Percentiles rank a stretch among this genome's conserved stretches.
These are phyloP conservation scores for Marasmius sp. DNA, from an alignment of 1,284 basidiomycete genomes.

Conservation along the genomic window DNA sequence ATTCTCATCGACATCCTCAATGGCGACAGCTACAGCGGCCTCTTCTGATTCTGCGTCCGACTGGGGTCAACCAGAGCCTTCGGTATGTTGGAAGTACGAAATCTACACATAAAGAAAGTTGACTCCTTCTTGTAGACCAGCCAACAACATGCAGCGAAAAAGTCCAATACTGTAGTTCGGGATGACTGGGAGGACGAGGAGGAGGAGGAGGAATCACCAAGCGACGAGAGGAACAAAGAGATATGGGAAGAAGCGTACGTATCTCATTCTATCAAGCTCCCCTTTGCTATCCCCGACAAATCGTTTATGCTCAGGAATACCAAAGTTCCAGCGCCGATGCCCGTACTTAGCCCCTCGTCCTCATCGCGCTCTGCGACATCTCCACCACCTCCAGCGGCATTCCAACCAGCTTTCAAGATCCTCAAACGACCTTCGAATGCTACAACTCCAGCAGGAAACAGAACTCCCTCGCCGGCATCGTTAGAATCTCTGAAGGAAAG, in stretches of 20 bases:
- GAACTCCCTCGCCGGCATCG: constrained; percentile 20
- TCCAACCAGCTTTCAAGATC: constrained; percentile 42
- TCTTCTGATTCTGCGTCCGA: background rate
- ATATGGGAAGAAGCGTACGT: constrained; percentile 47
- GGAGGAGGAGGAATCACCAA: constrained; percentile 25
- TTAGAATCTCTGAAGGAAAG: constrained; percentile 36
- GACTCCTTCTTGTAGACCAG: too few species aligned
- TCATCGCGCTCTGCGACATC: constrained; percentile 23
- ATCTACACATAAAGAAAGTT: background rate
- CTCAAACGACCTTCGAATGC: constrained; percentile 41
- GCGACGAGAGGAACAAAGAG: constrained; percentile 34
- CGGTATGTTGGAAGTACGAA: background rate
- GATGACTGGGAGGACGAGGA: constrained; percentile 35
- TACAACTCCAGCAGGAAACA: constrained; percentile 15
- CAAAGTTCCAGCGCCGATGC: constrained; percentile 41
- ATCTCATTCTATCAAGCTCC: constrained; percentile 6
- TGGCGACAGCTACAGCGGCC: background rate
- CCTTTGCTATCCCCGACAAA: constrained; percentile 1
- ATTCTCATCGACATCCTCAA: background rate
- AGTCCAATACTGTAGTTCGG: constrained; percentile 8
- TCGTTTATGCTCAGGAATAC: constrained; percentile 31
- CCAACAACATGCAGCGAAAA: background rate
- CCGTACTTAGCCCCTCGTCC: constrained; percentile 31
- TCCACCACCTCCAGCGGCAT: constrained; percentile 35
- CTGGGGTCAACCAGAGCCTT: background rate